Percentiles rank a stretch among this genome's conserved stretches.
These are phyloP conservation scores for Luffa aegyptiaca DNA, from an alignment of 306 rosid genomes.

Conservation along the genomic window DNA sequence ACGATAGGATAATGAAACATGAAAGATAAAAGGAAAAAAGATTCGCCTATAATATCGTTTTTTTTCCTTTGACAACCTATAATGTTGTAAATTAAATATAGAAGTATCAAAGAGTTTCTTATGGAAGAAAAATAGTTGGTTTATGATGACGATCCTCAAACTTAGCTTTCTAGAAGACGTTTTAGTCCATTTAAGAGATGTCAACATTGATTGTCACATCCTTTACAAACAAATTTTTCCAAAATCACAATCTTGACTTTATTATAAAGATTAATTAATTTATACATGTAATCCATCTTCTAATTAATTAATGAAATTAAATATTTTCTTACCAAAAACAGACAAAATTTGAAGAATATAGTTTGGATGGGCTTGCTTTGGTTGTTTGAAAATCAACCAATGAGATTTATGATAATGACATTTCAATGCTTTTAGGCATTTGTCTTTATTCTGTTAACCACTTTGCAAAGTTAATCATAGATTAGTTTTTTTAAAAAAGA, in stretches of 20 bases:
- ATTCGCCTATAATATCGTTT: too few relatives aligned
- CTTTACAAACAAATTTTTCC: background rate
- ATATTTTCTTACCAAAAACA: background rate
- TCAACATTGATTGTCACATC: background rate
- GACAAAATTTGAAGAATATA: background rate
- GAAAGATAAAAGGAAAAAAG: background rate
- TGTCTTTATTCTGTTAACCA: background rate
- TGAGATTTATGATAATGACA: slow-evolving; percentile 2
- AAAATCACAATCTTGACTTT: background rate
- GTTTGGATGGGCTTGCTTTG: background rate
- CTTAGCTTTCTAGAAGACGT: background rate
- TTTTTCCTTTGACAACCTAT: too few relatives aligned
- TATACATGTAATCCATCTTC: background rate
- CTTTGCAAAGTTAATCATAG: background rate
- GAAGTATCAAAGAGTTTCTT: background rate
- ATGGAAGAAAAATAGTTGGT: background rate
- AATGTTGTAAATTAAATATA: too few relatives aligned
- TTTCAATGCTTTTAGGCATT: background rate
- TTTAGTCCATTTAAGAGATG: background rate
- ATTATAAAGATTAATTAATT: background rate
- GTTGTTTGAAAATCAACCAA: background rate
- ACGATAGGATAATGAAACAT: background rate
- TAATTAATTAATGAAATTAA: background rate
- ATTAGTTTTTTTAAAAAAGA: background rate
- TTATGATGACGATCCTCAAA: background rate